Evolutionary conservation across 768 basidiomycete genomes (phyloP), one percentile per base, ranked within the genome.

Genomic region (Astraeus odoratus): DNA sequence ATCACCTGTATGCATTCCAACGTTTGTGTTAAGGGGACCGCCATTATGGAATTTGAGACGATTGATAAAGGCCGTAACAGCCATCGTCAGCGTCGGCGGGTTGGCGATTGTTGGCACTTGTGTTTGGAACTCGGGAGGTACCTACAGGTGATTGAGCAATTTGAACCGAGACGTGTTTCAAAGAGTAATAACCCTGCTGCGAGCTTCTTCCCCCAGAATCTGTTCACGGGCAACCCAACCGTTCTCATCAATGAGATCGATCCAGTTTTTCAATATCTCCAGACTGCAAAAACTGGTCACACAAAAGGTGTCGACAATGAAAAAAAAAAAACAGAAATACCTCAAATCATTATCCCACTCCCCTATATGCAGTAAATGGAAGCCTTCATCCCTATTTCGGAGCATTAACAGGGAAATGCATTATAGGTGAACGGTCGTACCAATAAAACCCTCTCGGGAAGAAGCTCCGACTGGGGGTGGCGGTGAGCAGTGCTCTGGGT

Each of bases 381-480:
- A 98, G 1, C 94, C 94, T 66, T 98, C 94, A 63, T 98, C 94
- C 94, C 88, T 91, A 55, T 9, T 39, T 16, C 19, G 43, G 20
- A 46, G 42, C 22, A 10, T 38, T 34, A 27, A 27, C 46, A 36
- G 23, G 34, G 37, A 26, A 15, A 10, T n/a, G 39, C 5, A 1
- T 3, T 6, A 23, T 20, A 46, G 44, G 24, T 6, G 27, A 37
- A 12, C n/a, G n/a, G 39, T 35, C 61, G 42, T 63, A 87, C 88
- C 94, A 98, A 64, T 98, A 98, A 66, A 98, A 98, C 15, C 94
- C 94, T 61, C 94, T 74, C 0, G 94, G 94, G 72, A 98, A 98
- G 72, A 98, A 98, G 53, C 91, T 92, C 27, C 95, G 76, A 58
- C 92, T 95, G 4, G 94, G 94, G 0, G 95, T 98, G 1, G 90